These are phyloP conservation scores for Mimosa bimucronata DNA, from an alignment of 306 rosid species.

Conservation along the genomic window DNA sequence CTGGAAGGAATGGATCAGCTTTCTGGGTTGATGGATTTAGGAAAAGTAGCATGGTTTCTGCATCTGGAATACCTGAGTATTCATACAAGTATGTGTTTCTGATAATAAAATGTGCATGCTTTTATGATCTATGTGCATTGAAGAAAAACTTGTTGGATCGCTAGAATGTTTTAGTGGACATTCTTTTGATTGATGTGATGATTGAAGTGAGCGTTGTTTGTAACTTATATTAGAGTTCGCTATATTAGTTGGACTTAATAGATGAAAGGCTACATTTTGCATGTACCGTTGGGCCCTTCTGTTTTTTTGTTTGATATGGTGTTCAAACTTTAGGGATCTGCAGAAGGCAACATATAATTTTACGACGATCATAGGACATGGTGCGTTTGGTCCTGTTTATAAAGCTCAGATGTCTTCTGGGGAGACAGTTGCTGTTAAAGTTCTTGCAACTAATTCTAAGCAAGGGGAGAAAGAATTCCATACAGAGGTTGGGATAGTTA, in stretches of 20 bases:
- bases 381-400: conserved; percentile 98
- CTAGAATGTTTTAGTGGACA: not conserved
- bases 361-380: conserved; percentile 94
- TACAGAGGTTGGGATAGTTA: conserved; percentile 61
- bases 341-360: conserved; percentile 92
- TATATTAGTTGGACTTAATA: not conserved
- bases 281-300: conserved; percentile 14
- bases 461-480: conserved; percentile 99
- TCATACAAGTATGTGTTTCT: conserved; percentile 66
- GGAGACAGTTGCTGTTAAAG: conserved; percentile 92
- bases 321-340: conserved; percentile 71
- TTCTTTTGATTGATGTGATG: conserved; percentile 1
- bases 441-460: conserved; percentile 93
- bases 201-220: conserved; percentile 8
- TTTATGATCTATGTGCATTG: conserved; percentile 16
- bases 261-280: conserved; percentile 20
- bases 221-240: not conserved
- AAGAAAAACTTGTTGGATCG: not conserved
- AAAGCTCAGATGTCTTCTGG: conserved; percentile 96
- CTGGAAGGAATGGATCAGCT: conserved; percentile 51
- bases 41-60: conserved; percentile 63
- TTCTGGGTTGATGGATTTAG: conserved; percentile 74
- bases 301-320: conserved; percentile 10
- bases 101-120: conserved; percentile 3
- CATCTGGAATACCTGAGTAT: conserved; percentile 84